Evolutionary conservation across 768 basidiomycete genomes (phyloP).

Genomic region (Polyporus arcularius): DNA sequence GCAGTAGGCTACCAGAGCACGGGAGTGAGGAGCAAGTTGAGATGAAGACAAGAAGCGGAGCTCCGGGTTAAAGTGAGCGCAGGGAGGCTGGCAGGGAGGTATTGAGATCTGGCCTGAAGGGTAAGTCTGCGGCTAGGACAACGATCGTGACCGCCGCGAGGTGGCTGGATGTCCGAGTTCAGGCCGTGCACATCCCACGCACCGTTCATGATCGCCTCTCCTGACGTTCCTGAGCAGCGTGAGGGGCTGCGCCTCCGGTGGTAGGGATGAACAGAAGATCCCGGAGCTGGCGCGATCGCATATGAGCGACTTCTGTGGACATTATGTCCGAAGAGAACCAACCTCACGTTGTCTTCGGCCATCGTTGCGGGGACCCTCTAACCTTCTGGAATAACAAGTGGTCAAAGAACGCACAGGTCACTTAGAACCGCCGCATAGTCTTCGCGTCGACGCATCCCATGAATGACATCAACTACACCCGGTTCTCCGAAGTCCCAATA

Average conservation of each 20-base stretch:
- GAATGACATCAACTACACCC: neutral
- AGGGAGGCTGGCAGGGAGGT: conserved; percentile 6
- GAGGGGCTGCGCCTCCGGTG: neutral
- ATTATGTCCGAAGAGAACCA: neutral
- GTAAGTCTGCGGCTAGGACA: neutral
- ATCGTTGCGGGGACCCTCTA: neutral
- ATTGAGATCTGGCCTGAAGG: neutral
- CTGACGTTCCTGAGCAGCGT: neutral
- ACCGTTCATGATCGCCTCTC: neutral
- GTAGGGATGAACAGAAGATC: neutral
- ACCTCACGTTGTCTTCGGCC: too few relatives aligned
- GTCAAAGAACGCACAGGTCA: neutral
- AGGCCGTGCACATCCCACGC: neutral
- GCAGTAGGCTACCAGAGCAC: conserved; percentile 7
- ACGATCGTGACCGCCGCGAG: conserved; percentile 7
- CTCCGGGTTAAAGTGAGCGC: neutral
- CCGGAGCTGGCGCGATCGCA: neutral
- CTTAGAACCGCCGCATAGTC: neutral
- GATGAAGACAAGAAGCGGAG: neutral
- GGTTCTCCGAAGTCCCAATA: too few relatives aligned
- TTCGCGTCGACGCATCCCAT: neutral
- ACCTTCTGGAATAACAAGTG: neutral
- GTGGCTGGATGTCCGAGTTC: conserved; percentile 2
- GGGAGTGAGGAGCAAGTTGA: neutral
- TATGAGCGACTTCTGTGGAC: neutral